These are phyloP conservation scores for Beta corolliflora DNA, from an alignment of 179 eudicot species.

Conservation along the genomic window DNA sequence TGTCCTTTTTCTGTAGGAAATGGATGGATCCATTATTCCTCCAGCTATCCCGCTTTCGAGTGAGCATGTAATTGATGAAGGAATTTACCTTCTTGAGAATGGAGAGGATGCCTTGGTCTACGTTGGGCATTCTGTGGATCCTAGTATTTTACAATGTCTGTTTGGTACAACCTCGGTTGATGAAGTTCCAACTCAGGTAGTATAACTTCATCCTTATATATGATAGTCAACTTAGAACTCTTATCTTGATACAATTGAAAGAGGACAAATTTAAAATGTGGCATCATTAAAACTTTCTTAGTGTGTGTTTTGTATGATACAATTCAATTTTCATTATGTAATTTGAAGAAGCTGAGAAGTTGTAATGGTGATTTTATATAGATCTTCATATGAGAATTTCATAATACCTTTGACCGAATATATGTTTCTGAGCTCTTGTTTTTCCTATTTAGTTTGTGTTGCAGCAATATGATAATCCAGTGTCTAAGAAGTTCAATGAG, in stretches of 20 bases:
- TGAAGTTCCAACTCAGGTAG: conserved; percentile 83
- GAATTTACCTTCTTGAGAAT: conserved; percentile 93
- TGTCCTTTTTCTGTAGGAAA: conserved; percentile 45
- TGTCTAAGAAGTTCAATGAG: conserved; percentile 86
- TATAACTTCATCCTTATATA: neutral
- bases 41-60: conserved; percentile 75
- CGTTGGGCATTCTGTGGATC: conserved; percentile 64
- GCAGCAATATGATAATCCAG: conserved; percentile 77
- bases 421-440: conserved; percentile 18
- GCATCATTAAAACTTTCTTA: neutral
- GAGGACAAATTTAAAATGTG: neutral
- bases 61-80: conserved; percentile 76
- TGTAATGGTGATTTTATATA: neutral
- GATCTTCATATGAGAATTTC: neutral
- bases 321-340: neutral
- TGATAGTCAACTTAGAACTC: neutral
- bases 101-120: conserved; percentile 87
- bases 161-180: conserved; percentile 70
- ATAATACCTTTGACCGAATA: neutral
- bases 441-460: conserved; percentile 62
- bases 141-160: conserved; percentile 52
- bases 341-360: neutral
- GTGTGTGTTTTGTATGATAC: neutral
- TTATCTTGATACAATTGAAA: neutral
- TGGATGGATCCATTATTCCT: conserved; percentile 65